Percentiles rank a stretch among this genome's conserved stretches.
Conservation (phyloP, 768 basidiomycete genomes). For the Boletus reticulatus region DNA sequence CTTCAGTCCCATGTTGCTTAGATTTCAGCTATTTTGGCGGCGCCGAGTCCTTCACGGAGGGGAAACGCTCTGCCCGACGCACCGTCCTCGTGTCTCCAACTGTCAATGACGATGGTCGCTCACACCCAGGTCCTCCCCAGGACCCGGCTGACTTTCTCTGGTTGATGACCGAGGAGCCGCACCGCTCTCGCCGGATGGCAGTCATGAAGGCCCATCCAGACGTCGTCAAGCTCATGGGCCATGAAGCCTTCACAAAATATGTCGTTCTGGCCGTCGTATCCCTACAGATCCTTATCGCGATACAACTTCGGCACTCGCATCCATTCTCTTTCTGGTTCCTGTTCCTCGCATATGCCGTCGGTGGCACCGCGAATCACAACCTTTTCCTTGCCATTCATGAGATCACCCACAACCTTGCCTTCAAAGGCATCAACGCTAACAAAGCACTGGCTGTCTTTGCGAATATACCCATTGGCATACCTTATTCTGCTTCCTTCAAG, state of each 20-base stretch:
- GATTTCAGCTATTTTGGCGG: constrained; percentile 84
- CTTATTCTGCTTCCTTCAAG: constrained; percentile 96
- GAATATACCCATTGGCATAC: constrained; percentile 91
- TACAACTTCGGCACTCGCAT: constrained; percentile 62
- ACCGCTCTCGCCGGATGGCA: constrained; percentile 79
- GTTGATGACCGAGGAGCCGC: constrained; percentile 98
- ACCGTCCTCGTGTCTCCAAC: constrained; percentile 45
- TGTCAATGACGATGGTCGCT: constrained; percentile 37
- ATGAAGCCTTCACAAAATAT: constrained; percentile 90
- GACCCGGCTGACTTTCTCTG: constrained; percentile 90
- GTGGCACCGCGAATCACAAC: constrained; percentile 97
- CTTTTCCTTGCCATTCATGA: constrained; percentile 98
- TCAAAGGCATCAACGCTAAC: constrained; percentile 77
- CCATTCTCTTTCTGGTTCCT: constrained; percentile 74
- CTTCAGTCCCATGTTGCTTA: constrained; percentile 19
- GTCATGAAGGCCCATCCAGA: constrained; percentile 96
- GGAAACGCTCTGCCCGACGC: constrained; percentile 51
- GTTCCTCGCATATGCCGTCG: constrained; percentile 76
- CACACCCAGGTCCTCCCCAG: constrained; percentile 55
- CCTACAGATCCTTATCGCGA: constrained; percentile 67
- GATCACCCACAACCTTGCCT: constrained; percentile 97
- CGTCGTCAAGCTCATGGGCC: constrained; percentile 95
- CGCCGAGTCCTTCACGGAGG: constrained; percentile 68
- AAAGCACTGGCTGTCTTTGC: constrained; percentile 87
- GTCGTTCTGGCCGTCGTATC: constrained; percentile 80